These are phyloP conservation scores for Petrea volubilis DNA, from an alignment of 257 asterid species.

Conservation along the genomic window DNA sequence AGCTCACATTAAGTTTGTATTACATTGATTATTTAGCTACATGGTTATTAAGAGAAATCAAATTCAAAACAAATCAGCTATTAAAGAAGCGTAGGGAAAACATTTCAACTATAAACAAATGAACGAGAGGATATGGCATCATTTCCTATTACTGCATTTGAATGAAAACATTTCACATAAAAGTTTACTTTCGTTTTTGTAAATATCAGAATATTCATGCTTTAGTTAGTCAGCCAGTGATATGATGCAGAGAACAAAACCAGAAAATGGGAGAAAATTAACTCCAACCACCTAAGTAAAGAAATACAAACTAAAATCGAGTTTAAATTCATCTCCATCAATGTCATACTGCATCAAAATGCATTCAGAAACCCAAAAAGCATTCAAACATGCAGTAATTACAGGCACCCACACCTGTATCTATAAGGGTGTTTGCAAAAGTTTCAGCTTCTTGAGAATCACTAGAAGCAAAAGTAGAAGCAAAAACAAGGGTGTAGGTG, in stretches of 20 bases:
- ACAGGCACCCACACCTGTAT: too few species aligned
- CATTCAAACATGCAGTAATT: neutral
- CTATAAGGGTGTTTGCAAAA: too few species aligned
- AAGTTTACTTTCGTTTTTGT: neutral
- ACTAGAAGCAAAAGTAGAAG: too few species aligned
- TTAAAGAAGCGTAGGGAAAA: neutral
- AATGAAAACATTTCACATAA: neutral
- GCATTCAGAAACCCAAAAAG: neutral
- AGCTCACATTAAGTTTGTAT: neutral
- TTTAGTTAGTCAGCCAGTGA: neutral
- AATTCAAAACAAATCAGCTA: neutral
- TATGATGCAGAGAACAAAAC: neutral
- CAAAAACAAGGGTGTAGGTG: too few species aligned
- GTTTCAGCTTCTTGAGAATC: too few species aligned
- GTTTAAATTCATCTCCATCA: constrained; percentile 5
- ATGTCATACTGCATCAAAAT: neutral
- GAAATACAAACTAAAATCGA: neutral
- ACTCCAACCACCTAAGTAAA: neutral
- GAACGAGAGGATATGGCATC: neutral
- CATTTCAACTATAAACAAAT: too few species aligned
- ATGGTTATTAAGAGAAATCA: neutral
- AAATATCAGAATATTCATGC: neutral
- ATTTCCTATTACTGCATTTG: neutral
- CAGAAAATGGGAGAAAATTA: neutral
- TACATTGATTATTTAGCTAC: neutral